phyloP scores from a whole-genome alignment of 345 rosid species.

The Arabidopsis arenosa region DNA sequence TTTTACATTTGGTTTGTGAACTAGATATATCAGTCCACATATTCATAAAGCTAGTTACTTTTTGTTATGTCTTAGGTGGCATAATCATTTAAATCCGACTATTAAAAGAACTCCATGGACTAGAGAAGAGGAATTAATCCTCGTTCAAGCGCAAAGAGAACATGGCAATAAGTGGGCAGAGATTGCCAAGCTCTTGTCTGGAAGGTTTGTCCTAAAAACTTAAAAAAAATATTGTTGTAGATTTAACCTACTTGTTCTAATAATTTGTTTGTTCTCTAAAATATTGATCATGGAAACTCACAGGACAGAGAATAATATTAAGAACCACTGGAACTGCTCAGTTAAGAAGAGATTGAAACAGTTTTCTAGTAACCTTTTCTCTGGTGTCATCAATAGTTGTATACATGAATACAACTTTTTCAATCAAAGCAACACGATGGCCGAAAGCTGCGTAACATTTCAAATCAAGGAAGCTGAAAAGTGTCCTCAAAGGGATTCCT shows the following conservation, averaged over 20 bases:
- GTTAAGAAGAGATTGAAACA: constrained; percentile 53
- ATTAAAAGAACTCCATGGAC: constrained; percentile 65
- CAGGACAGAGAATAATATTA: constrained; percentile 73
- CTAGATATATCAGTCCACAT: background rate
- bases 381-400: background rate
- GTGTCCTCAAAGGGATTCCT: background rate
- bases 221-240: background rate
- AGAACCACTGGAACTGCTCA: constrained; percentile 78
- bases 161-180: constrained; percentile 82
- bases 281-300: constrained; percentile 18
- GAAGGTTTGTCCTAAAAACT: constrained; percentile 52
- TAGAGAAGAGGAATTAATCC: constrained; percentile 60
- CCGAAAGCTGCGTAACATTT: background rate
- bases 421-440: background rate
- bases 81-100: constrained; percentile 70
- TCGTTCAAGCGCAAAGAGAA: constrained; percentile 50
- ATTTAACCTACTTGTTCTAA: background rate
- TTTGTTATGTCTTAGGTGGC: constrained; percentile 53
- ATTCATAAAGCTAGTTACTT: no score
- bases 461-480: constrained; percentile 11
- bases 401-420: constrained; percentile 2
- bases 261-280: background rate
- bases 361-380: background rate
- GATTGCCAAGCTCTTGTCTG: constrained; percentile 66
- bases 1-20: background rate